A percentile compares a stretch with the other conserved stretches of the same genome.
These are phyloP conservation scores for Dictyostelium discoideum DNA, from an alignment of 78 protist species.

Conservation along the genomic window DNA sequence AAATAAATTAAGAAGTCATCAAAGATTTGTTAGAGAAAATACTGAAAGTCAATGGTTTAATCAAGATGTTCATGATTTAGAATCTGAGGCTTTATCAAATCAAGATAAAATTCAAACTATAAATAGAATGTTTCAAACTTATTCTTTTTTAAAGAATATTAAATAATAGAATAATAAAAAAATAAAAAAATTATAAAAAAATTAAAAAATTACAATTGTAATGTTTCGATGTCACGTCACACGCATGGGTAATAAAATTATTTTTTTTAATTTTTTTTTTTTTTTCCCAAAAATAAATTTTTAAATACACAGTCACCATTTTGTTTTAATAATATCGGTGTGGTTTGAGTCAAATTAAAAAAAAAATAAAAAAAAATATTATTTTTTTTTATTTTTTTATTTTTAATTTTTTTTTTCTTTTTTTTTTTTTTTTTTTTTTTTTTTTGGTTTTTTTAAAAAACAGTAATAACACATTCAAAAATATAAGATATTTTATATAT, in stretches of 20 bases:
- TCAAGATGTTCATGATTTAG: slow-evolving; percentile 56
- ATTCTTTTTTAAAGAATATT: slow-evolving; percentile 47
- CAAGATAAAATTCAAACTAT: slow-evolving; percentile 46
- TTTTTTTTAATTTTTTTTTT: too few relatives aligned
- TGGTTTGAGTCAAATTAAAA: too few relatives aligned
- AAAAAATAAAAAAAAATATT: too few relatives aligned
- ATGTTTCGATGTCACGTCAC: too few relatives aligned
- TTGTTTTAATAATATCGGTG: too few relatives aligned
- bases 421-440: neutral
- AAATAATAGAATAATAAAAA: neutral
- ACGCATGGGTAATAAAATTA: too few relatives aligned
- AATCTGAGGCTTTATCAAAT: slow-evolving; percentile 38
- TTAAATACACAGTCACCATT: too few relatives aligned
- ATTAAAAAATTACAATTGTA: too few relatives aligned
- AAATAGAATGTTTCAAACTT: slow-evolving; percentile 67
- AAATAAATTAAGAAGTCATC: slow-evolving; percentile 22
- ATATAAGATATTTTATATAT: neutral
- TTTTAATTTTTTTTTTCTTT: neutral
- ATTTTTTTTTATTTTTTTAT: neutral
- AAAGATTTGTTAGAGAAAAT: neutral
- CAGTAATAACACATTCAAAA: neutral
- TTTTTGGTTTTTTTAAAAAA: too few relatives aligned
- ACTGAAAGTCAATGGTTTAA: slow-evolving; percentile 54
- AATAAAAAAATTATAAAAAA: too few relatives aligned
- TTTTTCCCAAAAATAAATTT: too few relatives aligned